A percentile compares a stretch with the other conserved stretches of the same genome.
phyloP scores from a whole-genome alignment of 345 rosid species.

The Pugionium dolabratum region DNA sequence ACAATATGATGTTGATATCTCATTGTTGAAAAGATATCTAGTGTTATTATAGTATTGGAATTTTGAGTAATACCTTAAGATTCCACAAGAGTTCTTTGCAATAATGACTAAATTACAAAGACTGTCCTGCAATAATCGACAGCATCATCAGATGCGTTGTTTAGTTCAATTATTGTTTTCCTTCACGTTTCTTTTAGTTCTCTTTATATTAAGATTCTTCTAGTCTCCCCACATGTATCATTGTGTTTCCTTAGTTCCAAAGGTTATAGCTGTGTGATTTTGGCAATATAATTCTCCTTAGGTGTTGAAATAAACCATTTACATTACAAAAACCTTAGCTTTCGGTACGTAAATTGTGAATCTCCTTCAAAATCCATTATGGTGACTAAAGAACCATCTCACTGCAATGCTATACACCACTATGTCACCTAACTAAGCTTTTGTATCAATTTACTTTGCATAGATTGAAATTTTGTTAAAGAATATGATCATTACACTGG shows the following conservation, averaged over 20 bases:
- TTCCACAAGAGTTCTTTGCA: no score
- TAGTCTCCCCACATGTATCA: slow-evolving; percentile 15
- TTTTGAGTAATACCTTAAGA: no score
- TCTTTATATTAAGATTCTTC: neutral
- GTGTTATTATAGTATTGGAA: no score
- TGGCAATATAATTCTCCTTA: no score
- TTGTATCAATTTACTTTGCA: slow-evolving; percentile 32
- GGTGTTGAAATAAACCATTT: no score
- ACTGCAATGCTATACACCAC: no score
- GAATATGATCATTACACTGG: slow-evolving; percentile 38
- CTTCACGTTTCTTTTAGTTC: neutral
- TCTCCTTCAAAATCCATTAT: neutral
- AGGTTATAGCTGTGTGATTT: no score
- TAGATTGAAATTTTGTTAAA: slow-evolving; percentile 19
- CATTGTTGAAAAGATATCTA: neutral
- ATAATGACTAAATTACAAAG: no score
- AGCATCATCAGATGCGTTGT: slow-evolving; percentile 24
- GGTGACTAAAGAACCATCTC: no score
- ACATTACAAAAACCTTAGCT: no score
- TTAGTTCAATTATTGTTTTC: slow-evolving; percentile 25
- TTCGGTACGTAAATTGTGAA: neutral
- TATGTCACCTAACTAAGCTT: neutral
- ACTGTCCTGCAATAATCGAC: slow-evolving; percentile 23
- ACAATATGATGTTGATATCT: no score
- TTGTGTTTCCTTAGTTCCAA: neutral